A percentile compares a stretch with the other conserved stretches of the same genome.
These are phyloP conservation scores for Begonia peltatifolia DNA, from an alignment of 306 rosid genomes.

Conservation along the genomic window DNA sequence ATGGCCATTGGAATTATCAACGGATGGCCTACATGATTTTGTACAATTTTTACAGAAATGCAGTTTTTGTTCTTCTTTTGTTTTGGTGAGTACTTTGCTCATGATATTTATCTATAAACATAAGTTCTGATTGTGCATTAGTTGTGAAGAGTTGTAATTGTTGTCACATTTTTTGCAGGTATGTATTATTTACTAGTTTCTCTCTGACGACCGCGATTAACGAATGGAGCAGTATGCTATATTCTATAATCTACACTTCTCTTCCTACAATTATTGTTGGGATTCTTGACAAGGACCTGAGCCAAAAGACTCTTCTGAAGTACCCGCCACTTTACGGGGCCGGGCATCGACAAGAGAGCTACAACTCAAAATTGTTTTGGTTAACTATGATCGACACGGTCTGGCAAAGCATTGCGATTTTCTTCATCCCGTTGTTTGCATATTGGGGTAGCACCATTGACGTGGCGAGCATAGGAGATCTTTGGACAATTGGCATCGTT, in stretches of 20 bases:
- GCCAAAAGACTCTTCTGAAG: conserved; percentile 56
- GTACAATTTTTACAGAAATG: conserved; percentile 93
- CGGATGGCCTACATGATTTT: conserved; percentile 88
- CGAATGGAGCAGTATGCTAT: conserved; percentile 82
- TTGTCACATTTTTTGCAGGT: conserved; percentile 30
- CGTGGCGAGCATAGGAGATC: conserved; percentile 76
- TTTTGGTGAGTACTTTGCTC: conserved; percentile 65
- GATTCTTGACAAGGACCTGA: conserved; percentile 88
- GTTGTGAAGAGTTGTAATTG: background rate
- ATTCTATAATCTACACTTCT: conserved; percentile 65
- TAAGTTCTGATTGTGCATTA: background rate
- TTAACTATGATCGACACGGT: conserved; percentile 58
- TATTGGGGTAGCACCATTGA: conserved; percentile 56
- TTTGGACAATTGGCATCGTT: conserved; percentile 80
- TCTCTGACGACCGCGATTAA: conserved; percentile 75
- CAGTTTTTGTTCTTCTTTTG: conserved; percentile 59
- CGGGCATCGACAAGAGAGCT: conserved; percentile 72
- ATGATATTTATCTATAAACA: background rate
- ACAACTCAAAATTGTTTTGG: conserved; percentile 77
- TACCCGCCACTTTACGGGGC: conserved; percentile 82
- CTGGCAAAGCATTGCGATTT: conserved; percentile 78
- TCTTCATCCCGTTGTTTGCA: conserved; percentile 60
- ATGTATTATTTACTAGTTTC: conserved; percentile 59
- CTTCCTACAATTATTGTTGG: conserved; percentile 82
- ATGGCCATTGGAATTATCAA: conserved; percentile 98